Evolutionary conservation across 1,284 basidiomycete genomes (phyloP).

Genomic region (Mycosarcoma maydis): DNA sequence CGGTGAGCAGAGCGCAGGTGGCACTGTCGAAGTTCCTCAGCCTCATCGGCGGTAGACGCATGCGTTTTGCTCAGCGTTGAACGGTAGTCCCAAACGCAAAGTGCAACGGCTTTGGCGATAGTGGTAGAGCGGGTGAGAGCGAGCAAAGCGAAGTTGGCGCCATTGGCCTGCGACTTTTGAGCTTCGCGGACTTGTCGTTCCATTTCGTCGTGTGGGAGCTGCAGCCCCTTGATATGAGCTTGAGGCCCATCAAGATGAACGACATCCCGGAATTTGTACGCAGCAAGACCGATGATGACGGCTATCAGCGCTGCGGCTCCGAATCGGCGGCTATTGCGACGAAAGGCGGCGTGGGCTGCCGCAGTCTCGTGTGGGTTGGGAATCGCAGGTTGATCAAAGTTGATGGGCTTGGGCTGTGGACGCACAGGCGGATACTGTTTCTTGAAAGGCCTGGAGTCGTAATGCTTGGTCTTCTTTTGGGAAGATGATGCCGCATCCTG

Average conservation of each 20-base stretch:
- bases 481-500: slow-evolving; percentile 3
- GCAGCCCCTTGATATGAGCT: slow-evolving; percentile 28
- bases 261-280: slow-evolving; percentile 36
- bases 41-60: slow-evolving; percentile 38
- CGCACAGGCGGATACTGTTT: slow-evolving; percentile 59
- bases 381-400: slow-evolving; percentile 64
- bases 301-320: slow-evolving; percentile 10
- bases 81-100: slow-evolving; percentile 66
- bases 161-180: slow-evolving; percentile 46
- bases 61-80: slow-evolving; percentile 57
- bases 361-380: slow-evolving; percentile 62
- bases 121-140: slow-evolving; percentile 60
- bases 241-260: slow-evolving; percentile 50
- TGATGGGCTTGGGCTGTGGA: slow-evolving; percentile 51
- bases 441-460: slow-evolving; percentile 37
- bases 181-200: slow-evolving; percentile 50
- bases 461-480: slow-evolving; percentile 1
- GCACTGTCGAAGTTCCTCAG: slow-evolving; percentile 60
- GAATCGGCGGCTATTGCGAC: slow-evolving; percentile 32
- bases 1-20: slow-evolving; percentile 64
- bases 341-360: slow-evolving; percentile 58
- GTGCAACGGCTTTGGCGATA: slow-evolving; percentile 63
- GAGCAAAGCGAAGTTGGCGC: slow-evolving; percentile 53
- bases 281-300: slow-evolving; percentile 21
- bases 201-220: slow-evolving; percentile 55